phyloP scores from a whole-genome alignment of 805 yeast species.

The Ogataea neopini region DNA sequence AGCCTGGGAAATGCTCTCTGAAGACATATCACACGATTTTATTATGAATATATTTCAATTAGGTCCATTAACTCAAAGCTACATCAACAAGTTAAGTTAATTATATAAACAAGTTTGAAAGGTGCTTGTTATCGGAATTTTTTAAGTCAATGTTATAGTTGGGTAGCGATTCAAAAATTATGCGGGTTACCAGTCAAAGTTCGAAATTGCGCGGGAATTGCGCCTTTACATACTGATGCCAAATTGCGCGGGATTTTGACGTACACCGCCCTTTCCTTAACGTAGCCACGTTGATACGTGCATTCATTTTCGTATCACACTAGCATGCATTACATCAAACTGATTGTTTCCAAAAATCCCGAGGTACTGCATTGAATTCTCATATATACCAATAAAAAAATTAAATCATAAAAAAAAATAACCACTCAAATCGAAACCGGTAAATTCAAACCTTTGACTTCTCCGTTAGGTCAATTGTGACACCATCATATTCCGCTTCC shows the following conservation, averaged over 20 bases:
- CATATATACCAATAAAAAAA: background rate
- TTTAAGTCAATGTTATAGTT: too few relatives aligned
- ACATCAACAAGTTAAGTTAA: too few relatives aligned
- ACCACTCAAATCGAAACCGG: background rate
- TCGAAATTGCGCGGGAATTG: background rate
- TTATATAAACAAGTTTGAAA: too few relatives aligned
- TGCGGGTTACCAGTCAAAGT: background rate
- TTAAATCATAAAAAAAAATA: background rate
- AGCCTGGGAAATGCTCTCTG: background rate
- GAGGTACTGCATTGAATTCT: background rate
- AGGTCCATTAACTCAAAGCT: too few relatives aligned
- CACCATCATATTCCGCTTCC: background rate
- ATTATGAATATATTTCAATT: too few relatives aligned
- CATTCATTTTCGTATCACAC: background rate
- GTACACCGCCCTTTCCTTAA: background rate
- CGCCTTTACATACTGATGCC: background rate
- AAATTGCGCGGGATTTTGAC: background rate
- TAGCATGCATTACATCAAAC: background rate
- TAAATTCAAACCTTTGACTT: background rate
- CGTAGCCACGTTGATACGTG: background rate
- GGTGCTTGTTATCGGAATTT: too few relatives aligned
- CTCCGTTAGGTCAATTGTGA: background rate
- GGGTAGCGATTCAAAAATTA: background rate
- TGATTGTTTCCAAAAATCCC: background rate
- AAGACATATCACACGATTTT: background rate